phyloP scores from a whole-genome alignment of 2,329 filamentous ascomycete genomes.

The Rugonectria rugulosa region DNA sequence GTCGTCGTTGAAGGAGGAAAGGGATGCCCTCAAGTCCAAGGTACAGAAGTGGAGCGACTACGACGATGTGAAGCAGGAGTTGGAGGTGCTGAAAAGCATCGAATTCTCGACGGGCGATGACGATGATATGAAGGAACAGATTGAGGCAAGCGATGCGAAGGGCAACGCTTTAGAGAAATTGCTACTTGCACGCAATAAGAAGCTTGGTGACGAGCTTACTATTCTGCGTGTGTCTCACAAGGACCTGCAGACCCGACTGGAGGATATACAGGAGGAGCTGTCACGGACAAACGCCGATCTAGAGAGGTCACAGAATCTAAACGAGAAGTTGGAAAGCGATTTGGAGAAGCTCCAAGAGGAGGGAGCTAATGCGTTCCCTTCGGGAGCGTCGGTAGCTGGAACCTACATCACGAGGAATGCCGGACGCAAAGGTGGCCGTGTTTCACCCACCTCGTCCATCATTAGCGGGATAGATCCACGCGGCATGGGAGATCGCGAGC shows the following conservation, averaged over 20 bases:
- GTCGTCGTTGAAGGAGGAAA: conserved; percentile 77
- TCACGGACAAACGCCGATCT: conserved; percentile 85
- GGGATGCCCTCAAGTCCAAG: conserved; percentile 80
- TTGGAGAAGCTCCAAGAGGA: conserved; percentile 87
- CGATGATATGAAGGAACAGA: conserved; percentile 63
- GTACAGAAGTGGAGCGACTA: conserved; percentile 93
- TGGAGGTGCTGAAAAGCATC: conserved; percentile 97
- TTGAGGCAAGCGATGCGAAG: conserved; percentile 52
- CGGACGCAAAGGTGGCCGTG: conserved; percentile 70
- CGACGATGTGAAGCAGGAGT: conserved; percentile 93
- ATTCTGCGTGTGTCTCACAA: conserved; percentile 93
- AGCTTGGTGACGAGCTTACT: conserved; percentile 91
- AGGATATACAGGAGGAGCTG: conserved; percentile 83
- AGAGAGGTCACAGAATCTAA: conserved; percentile 83
- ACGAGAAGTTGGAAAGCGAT: conserved; percentile 90
- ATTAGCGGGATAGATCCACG: conserved; percentile 93
- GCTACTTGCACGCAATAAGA: conserved; percentile 92
- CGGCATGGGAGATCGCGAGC: conserved; percentile 60
- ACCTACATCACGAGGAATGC: conserved; percentile 77
- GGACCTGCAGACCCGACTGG: conserved; percentile 82
- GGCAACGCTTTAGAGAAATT: conserved; percentile 90
- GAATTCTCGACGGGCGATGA: conserved; percentile 94
- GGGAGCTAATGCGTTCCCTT: conserved; percentile 82
- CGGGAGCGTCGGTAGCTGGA: conserved; percentile 89
- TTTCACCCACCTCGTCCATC: conserved; percentile 95